These are phyloP conservation scores for Penicillium nordicum DNA, from an alignment of 2,329 filamentous ascomycete species.

Conservation along the genomic window DNA sequence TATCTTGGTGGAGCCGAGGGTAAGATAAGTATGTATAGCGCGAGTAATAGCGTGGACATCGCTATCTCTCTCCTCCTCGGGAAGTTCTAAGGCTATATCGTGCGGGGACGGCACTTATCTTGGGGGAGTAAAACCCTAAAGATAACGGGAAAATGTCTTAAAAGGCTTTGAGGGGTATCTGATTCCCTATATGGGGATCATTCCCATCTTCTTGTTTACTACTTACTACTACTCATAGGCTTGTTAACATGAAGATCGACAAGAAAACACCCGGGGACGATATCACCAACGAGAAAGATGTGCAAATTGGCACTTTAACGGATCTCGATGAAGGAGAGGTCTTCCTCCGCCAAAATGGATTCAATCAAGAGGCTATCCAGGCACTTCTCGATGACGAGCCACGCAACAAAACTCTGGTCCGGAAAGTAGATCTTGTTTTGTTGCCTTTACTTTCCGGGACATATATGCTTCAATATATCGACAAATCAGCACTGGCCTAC, in stretches of 20 bases:
- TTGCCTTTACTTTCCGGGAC: slow-evolving; percentile 49
- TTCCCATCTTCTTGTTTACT: neutral
- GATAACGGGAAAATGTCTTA: slow-evolving; percentile 8
- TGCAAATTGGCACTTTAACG: slow-evolving; percentile 22
- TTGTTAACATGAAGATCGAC: slow-evolving; percentile 2
- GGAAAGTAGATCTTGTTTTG: slow-evolving; percentile 51
- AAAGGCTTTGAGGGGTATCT: neutral
- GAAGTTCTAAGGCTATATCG: slow-evolving; percentile 11
- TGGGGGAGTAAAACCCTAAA: neutral
- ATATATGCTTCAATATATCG: slow-evolving; percentile 52
- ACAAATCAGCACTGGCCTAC: slow-evolving; percentile 55
- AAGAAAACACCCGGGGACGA: slow-evolving; percentile 5
- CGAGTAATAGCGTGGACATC: neutral
- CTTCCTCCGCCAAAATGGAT: slow-evolving; percentile 50
- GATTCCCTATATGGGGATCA: neutral
- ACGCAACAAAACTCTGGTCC: slow-evolving; percentile 29
- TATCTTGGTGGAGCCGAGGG: slow-evolving; percentile 12
- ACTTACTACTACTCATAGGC: neutral
- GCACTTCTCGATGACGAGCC: slow-evolving; percentile 46
- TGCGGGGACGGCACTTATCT: slow-evolving; percentile 14
- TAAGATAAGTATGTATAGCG: neutral
- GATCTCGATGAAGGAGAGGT: slow-evolving; percentile 50
- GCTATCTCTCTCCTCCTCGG: slow-evolving; percentile 11
- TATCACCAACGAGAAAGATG: slow-evolving; percentile 15
- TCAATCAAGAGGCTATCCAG: slow-evolving; percentile 43